Evolutionary conservation across 1,284 basidiomycete genomes (phyloP), one percentile per base, ranked within the genome.

Genomic region (Apiotrichum montevideense): DNA sequence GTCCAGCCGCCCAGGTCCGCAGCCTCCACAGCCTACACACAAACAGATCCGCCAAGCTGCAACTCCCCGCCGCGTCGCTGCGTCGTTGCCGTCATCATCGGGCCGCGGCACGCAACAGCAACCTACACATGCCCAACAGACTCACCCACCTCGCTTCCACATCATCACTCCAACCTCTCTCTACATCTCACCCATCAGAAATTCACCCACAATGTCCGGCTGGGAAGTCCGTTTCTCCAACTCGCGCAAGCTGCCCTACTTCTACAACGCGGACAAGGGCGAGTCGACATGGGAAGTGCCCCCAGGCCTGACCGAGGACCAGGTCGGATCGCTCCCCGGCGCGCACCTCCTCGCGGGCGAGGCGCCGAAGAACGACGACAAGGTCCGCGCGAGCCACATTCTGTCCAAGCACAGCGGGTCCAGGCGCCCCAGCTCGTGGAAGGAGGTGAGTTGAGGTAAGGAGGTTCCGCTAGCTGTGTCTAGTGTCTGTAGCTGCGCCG

Each of bases 341-440:
- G 74, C 82, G 7, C 66, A 79, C 62, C 78, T 84, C 50, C 77
- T 85, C 56, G 46, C 50, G 9, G 61, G 50, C 37, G 44, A 53
- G 40, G 46, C 54, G 46, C 32, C 52, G 2, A 4, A 10, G 32
- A 34, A 46, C 21, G 55, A 56, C 34, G 68, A 52, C 13, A 82
- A 90, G 75, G 90, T 97, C 37, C 85, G 92, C 56, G 95, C 94
- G 10, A 94, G 90, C 72, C 96, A 99, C 79, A 80, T 99, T 62
- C 80, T 99, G 54, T 86, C 97, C 65, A 99, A 99, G 79, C 94
- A 98, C 77, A 79, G 78, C 33, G 89, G 83, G 11, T 94, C 90
- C 72, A 81, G 96, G 57, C 80, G 93, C 52, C 90, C 96, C 5
- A 84, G 87, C 54, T 90, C 87, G 70, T 96, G 93, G 92, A 90